Base-by-base conservation (phyloP, 2,329 filamentous ascomycete species). In the Calonectria pseudoreteaudii region DNA sequence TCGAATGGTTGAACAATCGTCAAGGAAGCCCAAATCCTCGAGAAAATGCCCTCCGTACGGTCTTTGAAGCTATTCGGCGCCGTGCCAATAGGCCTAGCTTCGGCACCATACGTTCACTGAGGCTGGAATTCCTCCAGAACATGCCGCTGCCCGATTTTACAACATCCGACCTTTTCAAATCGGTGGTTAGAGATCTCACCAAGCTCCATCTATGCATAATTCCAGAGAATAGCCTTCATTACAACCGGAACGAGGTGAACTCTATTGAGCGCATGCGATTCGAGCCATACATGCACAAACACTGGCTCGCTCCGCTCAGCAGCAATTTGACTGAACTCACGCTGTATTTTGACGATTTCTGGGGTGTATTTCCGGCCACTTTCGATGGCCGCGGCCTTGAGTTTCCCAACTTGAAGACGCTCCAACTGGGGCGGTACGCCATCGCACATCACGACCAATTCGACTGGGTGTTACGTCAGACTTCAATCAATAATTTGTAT, bases 381-480 rank as follows among this genome's bases (percentile, higher is more conserved):
- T 81, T 82, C 53, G 73, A 80, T n/a, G 76, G 76, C 28, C 20
- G 41, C 0, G 75, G 72, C 11, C 77, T 81, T 23, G 1, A 30
- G 4, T 81, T 81, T 52, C 79, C 78, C 4, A 41, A 69, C 3
- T 76, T 81, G 31, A 75, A 74, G 41, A 80, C 67, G 1, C 49
- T 81, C 44, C 70, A 68, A 1, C 65, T 81, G 5, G 62, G 71
- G 9, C 41, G 76, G 1, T 81, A 74, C 26, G 60, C 74, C 14
- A 77, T 81, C 44, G 73, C 72, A 1, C 77, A 81, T 18, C 49
- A 78, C 44, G 58, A 76, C 11, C 80, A 82, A 10, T 75, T 81
- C 31, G 76, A 81, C 41, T 82, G 80, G 80, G 76, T 81, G 9
- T 49, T 79, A 28, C 28, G 56, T 4, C 75, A 79, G 18, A 74